Evolutionary conservation across 2,329 filamentous ascomycete genomes (phyloP).

Genomic region (Didymella glomerata): DNA sequence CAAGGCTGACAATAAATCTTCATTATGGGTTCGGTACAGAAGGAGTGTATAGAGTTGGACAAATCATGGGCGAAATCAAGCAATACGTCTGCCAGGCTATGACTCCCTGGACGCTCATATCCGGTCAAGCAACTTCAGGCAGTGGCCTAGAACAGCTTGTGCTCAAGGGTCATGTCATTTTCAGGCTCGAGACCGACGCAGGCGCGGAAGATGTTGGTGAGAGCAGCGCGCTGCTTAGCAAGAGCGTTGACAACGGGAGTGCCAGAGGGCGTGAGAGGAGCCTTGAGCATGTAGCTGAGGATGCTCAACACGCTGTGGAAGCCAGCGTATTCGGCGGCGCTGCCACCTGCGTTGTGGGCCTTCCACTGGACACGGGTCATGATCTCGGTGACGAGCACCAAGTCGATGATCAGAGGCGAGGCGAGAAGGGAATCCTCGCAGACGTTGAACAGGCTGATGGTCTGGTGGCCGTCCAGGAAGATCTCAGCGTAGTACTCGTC

Average conservation of each 20-base stretch:
- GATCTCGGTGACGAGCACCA: conserved; percentile 92
- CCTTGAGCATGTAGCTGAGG: conserved; percentile 98
- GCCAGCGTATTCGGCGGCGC: conserved; percentile 77
- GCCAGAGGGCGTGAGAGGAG: conserved; percentile 89
- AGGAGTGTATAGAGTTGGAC: conserved; percentile 43
- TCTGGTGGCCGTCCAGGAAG: conserved; percentile 98
- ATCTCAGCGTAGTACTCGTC: conserved; percentile 99
- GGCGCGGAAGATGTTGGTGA: conserved; percentile 98
- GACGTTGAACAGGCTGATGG: conserved; percentile 97
- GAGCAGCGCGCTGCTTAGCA: conserved; percentile 90
- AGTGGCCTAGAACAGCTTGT: conserved; percentile 78
- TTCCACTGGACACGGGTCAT: conserved; percentile 99
- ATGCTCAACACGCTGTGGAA: conserved; percentile 98
- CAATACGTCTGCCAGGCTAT: neutral
- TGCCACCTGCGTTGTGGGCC: conserved; percentile 60
- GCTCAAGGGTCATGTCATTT: conserved; percentile 98
- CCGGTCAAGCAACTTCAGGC: neutral
- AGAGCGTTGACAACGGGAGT: conserved; percentile 96
- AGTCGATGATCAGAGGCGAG: conserved; percentile 95
- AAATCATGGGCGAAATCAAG: conserved; percentile 15
- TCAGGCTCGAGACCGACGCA: conserved; percentile 97
- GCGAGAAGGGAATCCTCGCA: conserved; percentile 98
- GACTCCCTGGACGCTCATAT: neutral
- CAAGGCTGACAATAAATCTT: conserved; percentile 2
- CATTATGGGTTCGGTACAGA: conserved; percentile 24